phyloP scores from a whole-genome alignment of 2,329 filamentous ascomycete species.

The Colletotrichum costaricense region DNA sequence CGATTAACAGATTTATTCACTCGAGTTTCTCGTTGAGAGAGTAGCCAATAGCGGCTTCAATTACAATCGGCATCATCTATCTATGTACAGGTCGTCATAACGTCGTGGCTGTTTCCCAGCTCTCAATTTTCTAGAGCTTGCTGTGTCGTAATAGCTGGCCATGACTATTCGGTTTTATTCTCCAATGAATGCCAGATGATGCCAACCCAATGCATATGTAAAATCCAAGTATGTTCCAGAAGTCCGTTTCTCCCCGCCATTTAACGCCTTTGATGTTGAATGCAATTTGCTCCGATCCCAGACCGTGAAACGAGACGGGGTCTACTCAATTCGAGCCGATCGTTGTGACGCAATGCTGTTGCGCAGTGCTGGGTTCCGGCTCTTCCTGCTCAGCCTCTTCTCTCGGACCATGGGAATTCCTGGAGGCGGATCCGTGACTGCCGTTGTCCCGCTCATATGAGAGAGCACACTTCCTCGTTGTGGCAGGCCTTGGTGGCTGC shows the following conservation, averaged over 20 bases:
- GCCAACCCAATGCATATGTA: conserved; percentile 24
- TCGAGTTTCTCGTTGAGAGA: neutral
- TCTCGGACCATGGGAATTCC: conserved; percentile 25
- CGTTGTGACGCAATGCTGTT: conserved; percentile 29
- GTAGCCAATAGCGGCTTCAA: neutral
- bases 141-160: conserved; percentile 4
- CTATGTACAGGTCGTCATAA: conserved; percentile 29
- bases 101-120: conserved; percentile 7
- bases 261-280: conserved; percentile 5
- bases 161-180: conserved; percentile 3
- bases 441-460: conserved; percentile 20
- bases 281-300: neutral
- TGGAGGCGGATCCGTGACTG: neutral
- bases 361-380: conserved; percentile 2
- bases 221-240: conserved; percentile 31
- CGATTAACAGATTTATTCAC: neutral
- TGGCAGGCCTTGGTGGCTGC: neutral
- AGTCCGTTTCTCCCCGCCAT: neutral
- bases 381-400: conserved; percentile 28
- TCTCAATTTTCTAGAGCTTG: neutral
- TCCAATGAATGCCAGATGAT: conserved; percentile 22
- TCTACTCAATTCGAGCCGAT: conserved; percentile 30
- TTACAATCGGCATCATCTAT: conserved; percentile 16
- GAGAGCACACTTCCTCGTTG: conserved; percentile 20
- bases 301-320: neutral